Base-by-base conservation (phyloP, 2,329 filamentous ascomycete genomes). In the Mycosphaerella sp. region DNA sequence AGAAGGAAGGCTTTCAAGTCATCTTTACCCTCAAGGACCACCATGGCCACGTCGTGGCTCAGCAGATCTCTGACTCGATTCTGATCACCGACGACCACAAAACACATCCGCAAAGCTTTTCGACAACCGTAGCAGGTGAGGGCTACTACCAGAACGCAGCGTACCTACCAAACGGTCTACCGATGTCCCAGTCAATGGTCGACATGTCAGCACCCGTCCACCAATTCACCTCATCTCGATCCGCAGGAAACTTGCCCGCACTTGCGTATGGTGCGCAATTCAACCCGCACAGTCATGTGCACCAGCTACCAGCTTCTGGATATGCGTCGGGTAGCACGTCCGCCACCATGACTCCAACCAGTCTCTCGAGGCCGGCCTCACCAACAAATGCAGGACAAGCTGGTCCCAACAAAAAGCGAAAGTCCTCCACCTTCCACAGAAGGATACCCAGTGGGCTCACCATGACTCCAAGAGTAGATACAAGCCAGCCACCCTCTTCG, bases 1-100 rank as follows among this genome's bases (percentile, higher is more conserved):
- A 97, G 73, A 97, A 97, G 74, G 77, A 86, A 62, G 92, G 92
- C 1, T 98, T 96, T 72, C 80, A 80, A 72, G 90, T 97, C 64
- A 95, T 98, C 59, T 95, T 97, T 72, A 97, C 92, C 1, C 79
- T 98, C 66, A 95, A 91, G 67, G 89, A 96, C 70, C 82, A 82
- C 66, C 75, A 82, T 59, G 87, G 85, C 63, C 83, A 83, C 43
- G 75, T 95, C 32, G 75, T 97, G 42, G 87, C 89, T 6, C 92
- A 98, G 72, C 83, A 84, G 49, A 85, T 95, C 60, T 89, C 89
- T 17, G 84, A 86, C 52, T 87, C 89, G 0, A 95, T 97, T 60
- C 92, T 96, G 80, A 96, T 97, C 59, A 97, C 93, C 1, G 92
- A 98, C 68, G 92, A 98, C 66, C 92, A 97, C 75, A 97, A 97